Evolutionary conservation across 306 rosid genomes (phyloP), one percentile per base, ranked within the genome.

Genomic region (Corylus avellana): DNA sequence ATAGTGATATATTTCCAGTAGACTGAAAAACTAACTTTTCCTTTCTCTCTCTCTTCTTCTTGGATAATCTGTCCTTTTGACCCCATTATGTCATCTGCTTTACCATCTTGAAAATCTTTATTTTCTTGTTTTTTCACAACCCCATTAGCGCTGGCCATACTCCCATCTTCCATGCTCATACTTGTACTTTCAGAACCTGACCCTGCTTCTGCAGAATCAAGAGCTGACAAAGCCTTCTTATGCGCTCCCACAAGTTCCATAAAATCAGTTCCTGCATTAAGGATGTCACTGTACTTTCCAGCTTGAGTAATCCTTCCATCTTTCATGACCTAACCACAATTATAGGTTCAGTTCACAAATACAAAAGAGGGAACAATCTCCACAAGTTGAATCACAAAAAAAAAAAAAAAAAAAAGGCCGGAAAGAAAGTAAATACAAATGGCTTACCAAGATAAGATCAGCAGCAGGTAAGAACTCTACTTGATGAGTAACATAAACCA

Each of bases 31-130:
- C 92, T 92, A 80, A 92, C 97, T 79, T 13, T 86, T 54, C 97
- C 98, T 82, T 91, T 92, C 88, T 85, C 97, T 80, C 98, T 91
- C 85, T 92, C 98, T 87, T 94, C 98, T 77, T 91, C 97, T 82
- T 92, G 92, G 81, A 94, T 90, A 85, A 94, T 90, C 72, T 92
- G 97, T 64, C 91, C 90, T 81, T 85, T 70, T 46, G 87, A 81
- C 71, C 77, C 83, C 18, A 50, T 80, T 66, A n/a, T 71, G 55
- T 74, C 85, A 42, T 83, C 89, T 61, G 32, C 70, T 85, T 82
- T 83, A 70, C 78, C 71, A 74, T 87, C 86, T 77, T 75, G 82
- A 42, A 48, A 74, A 62, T 84, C 75, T 62, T 51, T 67, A 35
- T 70, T 81, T 78, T 58, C 87, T 70, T 78, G 85, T 22, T 82